Evolutionary conservation across 176 grass and related monocot genomes (phyloP), one percentile per base, ranked within the genome.

Genomic region (Elaeis guineensis): DNA sequence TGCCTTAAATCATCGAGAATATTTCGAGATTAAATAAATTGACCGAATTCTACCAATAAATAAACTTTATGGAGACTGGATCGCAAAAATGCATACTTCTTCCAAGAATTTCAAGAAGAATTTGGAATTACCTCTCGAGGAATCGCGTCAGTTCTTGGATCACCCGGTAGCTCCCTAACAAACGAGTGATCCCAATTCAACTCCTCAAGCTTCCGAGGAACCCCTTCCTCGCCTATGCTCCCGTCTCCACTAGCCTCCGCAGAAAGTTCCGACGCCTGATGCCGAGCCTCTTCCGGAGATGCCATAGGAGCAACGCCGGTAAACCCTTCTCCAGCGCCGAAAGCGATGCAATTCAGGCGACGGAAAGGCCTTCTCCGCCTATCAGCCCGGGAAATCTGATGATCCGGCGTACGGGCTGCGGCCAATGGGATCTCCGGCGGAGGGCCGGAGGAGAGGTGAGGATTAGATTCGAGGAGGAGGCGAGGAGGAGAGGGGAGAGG

Each of bases 111-210:
- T 44, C 35, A 15, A 4, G 51, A 52, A 21, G 21, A 19, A 28
- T 6, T 52, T 5, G 2, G 30, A 17, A 44, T 44, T 53, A 90
- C 86, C 87, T 91, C 72, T 2, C 87, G 76, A 3, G 83, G 75
- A 48, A 88, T 67, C 9, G 44, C 24, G 54, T 97, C 87, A 51
- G 81, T 79, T 66, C 92, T 80, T 0, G 81, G 75, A 75, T 91
- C 92, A 0, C 66, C 83, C 14, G 92, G 92, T 3, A 97, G 68
- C 78, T 91, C 84, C 50, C 83, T 67, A 2, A 88, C 72, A 74
- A 97, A 97, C 59, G 87, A 83, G 51, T 91, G 75, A 61, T 90
- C 92, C 92, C 87, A 90, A 5, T 80, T 54, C 4, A 97, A 71
- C 64, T 97, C 84, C 78, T 91, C 92, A 6, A 97, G 83, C 54